Percentiles rank a stretch among this genome's conserved stretches.
phyloP scores from a whole-genome alignment of 1,284 basidiomycete species.

The Moesziomyces parantarcticus region DNA sequence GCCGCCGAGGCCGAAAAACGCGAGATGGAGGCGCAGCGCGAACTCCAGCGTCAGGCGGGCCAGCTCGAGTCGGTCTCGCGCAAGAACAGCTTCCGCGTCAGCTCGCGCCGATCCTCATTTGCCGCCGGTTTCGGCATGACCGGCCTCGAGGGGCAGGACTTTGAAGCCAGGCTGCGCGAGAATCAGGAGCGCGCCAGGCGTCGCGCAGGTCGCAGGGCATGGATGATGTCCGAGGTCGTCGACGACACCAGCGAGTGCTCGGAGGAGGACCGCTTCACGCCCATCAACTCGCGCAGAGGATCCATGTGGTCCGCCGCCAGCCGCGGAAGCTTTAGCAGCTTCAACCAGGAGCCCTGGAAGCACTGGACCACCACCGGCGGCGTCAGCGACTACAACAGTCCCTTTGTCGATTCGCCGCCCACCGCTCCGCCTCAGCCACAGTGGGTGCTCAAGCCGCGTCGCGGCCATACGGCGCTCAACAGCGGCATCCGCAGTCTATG shows the following conservation, averaged over 20 bases:
- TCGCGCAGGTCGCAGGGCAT: constrained; percentile 58
- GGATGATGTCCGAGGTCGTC: constrained; percentile 63
- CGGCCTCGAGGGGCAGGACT: constrained; percentile 49
- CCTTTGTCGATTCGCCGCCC: constrained; percentile 39
- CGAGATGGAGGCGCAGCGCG: constrained; percentile 44
- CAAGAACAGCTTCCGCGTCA: constrained; percentile 49
- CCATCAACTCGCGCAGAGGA: constrained; percentile 54
- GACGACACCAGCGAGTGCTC: constrained; percentile 60
- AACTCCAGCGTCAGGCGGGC: constrained; percentile 36
- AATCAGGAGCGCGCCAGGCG: constrained; percentile 60
- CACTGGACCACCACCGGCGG: constrained; percentile 24
- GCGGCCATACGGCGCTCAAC: constrained; percentile 95
- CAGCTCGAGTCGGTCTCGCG: constrained; percentile 36
- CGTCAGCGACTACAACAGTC: constrained; percentile 46
- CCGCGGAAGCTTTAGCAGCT: constrained; percentile 49
- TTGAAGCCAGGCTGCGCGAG: constrained; percentile 58
- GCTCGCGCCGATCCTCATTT: constrained; percentile 52
- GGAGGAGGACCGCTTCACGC: constrained; percentile 62
- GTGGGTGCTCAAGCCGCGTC: constrained; percentile 84
- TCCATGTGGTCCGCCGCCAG: constrained; percentile 50
- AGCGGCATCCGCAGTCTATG: constrained; percentile 88
- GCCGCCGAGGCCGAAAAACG: constrained; percentile 49
- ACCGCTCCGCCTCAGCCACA: constrained; percentile 50
- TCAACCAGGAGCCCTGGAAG: constrained; percentile 47
- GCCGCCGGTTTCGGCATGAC: constrained; percentile 48